These are phyloP conservation scores for Aspergillus pseudotamarii DNA, from an alignment of 2,329 filamentous ascomycete species.

Conservation along the genomic window DNA sequence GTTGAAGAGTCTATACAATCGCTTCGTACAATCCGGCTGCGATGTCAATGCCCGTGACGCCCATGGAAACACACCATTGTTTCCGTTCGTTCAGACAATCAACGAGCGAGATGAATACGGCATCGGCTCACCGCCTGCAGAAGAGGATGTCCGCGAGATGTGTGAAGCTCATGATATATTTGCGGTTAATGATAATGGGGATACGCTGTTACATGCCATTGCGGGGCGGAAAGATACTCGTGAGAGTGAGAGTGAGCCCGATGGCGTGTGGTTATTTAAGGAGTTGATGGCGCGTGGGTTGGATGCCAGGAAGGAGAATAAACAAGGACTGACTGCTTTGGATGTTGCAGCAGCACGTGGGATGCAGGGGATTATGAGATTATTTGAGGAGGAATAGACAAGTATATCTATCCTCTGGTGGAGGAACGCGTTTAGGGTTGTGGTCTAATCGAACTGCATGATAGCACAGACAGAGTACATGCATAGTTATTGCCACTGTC, in stretches of 20 bases:
- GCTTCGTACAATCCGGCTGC: not conserved
- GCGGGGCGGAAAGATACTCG: not conserved
- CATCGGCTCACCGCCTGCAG: not conserved
- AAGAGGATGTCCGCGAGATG: not conserved
- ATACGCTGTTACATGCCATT: slow-evolving; percentile 12
- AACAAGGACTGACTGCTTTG: slow-evolving; percentile 12
- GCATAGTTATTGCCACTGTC: no score
- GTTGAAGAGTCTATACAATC: not conserved
- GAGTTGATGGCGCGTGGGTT: slow-evolving; percentile 7
- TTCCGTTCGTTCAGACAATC: not conserved
- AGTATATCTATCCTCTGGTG: not conserved
- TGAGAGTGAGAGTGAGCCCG: not conserved
- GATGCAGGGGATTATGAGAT: not conserved
- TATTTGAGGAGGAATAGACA: not conserved
- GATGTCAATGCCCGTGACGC: not conserved
- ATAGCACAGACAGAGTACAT: no score
- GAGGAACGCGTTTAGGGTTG: not conserved
- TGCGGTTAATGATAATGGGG: slow-evolving; percentile 9
- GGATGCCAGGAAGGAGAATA: slow-evolving; percentile 14
- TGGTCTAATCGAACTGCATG: not conserved
- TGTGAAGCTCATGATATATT: slow-evolving; percentile 7
- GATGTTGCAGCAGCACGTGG: not conserved
- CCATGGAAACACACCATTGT: not conserved
- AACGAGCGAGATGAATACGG: not conserved
- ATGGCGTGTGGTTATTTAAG: slow-evolving; percentile 7